phyloP scores from a whole-genome alignment of 306 rosid species.

The Prinsepia uniflora region DNA sequence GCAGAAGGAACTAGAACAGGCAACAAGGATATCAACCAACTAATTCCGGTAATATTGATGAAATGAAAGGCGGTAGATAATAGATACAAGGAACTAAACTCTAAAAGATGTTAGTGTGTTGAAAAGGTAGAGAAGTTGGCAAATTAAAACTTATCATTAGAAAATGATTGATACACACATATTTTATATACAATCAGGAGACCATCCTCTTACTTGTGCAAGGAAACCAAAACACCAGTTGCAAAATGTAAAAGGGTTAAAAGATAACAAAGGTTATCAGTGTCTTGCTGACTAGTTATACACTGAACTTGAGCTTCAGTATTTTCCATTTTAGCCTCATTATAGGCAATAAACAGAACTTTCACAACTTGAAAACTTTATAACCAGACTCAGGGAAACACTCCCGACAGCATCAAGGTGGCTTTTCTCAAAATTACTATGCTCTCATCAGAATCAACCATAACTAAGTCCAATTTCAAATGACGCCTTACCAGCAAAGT shows the following conservation, averaged over 20 bases:
- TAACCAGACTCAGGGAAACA: no score
- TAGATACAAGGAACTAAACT: neutral
- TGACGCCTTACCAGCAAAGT: neutral
- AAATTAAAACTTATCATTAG: neutral
- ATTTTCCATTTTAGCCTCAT: neutral
- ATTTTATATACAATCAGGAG: neutral
- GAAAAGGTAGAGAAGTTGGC: neutral
- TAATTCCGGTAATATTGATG: neutral
- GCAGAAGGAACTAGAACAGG: neutral
- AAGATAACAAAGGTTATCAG: neutral
- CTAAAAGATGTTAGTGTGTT: neutral
- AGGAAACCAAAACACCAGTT: neutral
- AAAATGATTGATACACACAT: neutral
- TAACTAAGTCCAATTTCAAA: neutral
- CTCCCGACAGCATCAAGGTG: no score
- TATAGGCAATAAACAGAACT: neutral
- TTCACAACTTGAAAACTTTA: neutral
- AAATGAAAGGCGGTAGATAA: neutral
- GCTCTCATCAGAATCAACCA: conserved; percentile 1
- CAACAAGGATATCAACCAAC: neutral
- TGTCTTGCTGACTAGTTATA: neutral
- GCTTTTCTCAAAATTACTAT: neutral
- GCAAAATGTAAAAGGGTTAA: neutral
- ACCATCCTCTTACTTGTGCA: neutral
- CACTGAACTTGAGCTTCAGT: neutral